Base-by-base conservation (phyloP, 1,284 basidiomycete genomes). In the Apiotrichum gamsii region DNA sequence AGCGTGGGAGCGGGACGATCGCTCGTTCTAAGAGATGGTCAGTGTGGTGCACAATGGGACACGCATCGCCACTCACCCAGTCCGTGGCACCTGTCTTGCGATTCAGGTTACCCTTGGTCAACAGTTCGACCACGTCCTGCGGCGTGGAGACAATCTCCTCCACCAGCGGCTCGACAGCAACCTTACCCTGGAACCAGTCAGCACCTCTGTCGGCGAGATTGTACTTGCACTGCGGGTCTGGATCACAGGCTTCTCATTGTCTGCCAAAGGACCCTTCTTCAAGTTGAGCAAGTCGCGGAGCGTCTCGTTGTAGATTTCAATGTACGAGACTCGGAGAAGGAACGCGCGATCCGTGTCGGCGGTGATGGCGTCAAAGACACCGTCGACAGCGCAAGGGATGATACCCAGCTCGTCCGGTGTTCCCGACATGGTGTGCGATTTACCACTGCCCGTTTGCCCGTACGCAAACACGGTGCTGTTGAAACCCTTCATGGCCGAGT, bases 281-380 rank as follows among this genome's bases (percentile, higher is more conserved):
- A 59, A 60, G 42, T 65, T 65, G 19, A 75, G 65, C 9, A 80
- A 65, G 55, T 80, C 79, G 24, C 76, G 73, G 15, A 80, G 65
- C 3, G 72, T 72, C 51, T 80, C 79, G 55, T 80, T 80, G 71
- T 80, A 80, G 50, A 80, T 79, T 52, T 74, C 79, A 40, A 80
- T 71, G 56, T 80, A 80, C 8, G 77, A 77, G 15, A 80, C 77
- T 15, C 78, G 69, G 2, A 80, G 65, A 8, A 80, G 63, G 52
- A 62, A 70, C 0, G 65, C 68, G 15, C 68, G 59, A 20, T 69
- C 64, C 23, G 54, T 51, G 39, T 70, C 68, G 19, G 64, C 65
- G 30, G 70, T 72, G 50, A 77, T 77, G 4, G 64, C 63, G 24
- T 72, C 64, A 48, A 79, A 80, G 5, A 80, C 74, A 39, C 79